Evolutionary conservation across 192 early-diverging fungal species (phyloP), one percentile per base, ranked within the genome.

Genomic region (Coemansia javaensis): DNA sequence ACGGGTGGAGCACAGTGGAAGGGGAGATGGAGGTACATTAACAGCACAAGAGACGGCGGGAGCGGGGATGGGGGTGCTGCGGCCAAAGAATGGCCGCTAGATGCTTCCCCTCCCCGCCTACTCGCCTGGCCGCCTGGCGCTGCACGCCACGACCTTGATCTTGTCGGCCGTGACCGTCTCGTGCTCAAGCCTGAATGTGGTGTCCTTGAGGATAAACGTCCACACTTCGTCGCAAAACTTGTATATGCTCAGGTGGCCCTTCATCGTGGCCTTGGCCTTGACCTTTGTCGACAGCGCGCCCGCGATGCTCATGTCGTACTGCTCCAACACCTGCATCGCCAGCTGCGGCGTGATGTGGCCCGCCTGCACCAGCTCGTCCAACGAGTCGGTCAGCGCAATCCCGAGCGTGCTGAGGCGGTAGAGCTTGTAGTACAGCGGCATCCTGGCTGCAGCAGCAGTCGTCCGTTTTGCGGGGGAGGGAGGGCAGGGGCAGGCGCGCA

Each of bases 211-310:
- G 27, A 94, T 82, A 77, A 99, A 96, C 1, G 94, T 97, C 93
- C 93, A 99, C 18, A 99, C 94, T 48, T 99, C 97, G 56, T 99
- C 97, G 58, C 93, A 89, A 44, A 90, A 93, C 36, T 93, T 83
- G 65, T 97, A 99, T 18, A 85, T 90, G 50, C 88, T 79, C 47
- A 99, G 79, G 49, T 59, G 51, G 14, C 61, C 56, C 87, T 91
- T 95, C 42, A 99, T 81, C 9, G 78, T 82, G 11, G 90, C 85
- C 42, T 87, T 86, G 50, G 80, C 80, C 44, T 82, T 80, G 33
- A 97, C 94, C 53, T 82, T 80, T 30, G 52, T 74, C 27, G 87
- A 79, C 27, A 99, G 77, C 14, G 93, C 87, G 35, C 97, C 93
- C 6, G 88, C 83, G 45, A 99, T 90, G 47, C 84, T 91, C 44